Evolutionary conservation across 805 yeast species (phyloP).

Genomic region (Hyphopichia homilentoma): DNA sequence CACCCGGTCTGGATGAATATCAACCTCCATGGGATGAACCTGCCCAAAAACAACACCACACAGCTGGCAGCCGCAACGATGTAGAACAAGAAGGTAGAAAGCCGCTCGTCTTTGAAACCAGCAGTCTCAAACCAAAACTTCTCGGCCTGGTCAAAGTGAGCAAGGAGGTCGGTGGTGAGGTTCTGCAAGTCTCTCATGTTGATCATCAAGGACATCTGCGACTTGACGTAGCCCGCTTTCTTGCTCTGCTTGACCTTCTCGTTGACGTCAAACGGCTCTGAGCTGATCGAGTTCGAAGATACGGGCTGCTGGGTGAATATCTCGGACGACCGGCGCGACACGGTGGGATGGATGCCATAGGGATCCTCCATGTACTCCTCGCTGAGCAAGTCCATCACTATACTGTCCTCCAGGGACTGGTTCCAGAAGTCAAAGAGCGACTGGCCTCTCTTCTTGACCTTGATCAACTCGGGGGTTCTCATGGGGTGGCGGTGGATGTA

Average conservation of each 20-base stretch:
- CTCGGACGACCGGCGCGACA: slow-evolving; percentile 13
- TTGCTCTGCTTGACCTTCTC: slow-evolving; percentile 10
- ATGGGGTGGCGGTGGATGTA: slow-evolving; percentile 67
- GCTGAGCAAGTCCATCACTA: slow-evolving; percentile 29
- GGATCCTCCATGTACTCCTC: slow-evolving; percentile 11
- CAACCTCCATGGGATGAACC: slow-evolving; percentile 61
- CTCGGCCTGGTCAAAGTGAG: slow-evolving; percentile 49
- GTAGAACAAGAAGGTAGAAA: slow-evolving; percentile 57
- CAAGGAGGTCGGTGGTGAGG: slow-evolving; percentile 52
- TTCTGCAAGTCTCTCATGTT: slow-evolving; percentile 76
- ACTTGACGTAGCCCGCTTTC: slow-evolving; percentile 17
- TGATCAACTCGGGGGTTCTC: slow-evolving; percentile 39
- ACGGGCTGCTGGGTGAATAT: slow-evolving; percentile 5
- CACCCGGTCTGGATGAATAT: slow-evolving; percentile 58
- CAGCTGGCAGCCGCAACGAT: slow-evolving; percentile 26
- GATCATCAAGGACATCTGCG: slow-evolving; percentile 44
- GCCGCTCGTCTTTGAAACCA: slow-evolving; percentile 66
- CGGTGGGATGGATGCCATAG: slow-evolving; percentile 6
- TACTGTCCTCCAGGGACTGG: slow-evolving; percentile 26
- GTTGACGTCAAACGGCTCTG: slow-evolving; percentile 1
- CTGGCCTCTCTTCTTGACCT: slow-evolving; percentile 50
- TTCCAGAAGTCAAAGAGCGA: slow-evolving; percentile 44
- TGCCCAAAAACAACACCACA: slow-evolving; percentile 42
- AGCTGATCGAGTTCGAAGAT: slow-evolving; percentile 2
- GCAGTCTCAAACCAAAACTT: slow-evolving; percentile 57